phyloP scores from a whole-genome alignment of 1,284 basidiomycete species.

The Puccinia sorghi region DNA sequence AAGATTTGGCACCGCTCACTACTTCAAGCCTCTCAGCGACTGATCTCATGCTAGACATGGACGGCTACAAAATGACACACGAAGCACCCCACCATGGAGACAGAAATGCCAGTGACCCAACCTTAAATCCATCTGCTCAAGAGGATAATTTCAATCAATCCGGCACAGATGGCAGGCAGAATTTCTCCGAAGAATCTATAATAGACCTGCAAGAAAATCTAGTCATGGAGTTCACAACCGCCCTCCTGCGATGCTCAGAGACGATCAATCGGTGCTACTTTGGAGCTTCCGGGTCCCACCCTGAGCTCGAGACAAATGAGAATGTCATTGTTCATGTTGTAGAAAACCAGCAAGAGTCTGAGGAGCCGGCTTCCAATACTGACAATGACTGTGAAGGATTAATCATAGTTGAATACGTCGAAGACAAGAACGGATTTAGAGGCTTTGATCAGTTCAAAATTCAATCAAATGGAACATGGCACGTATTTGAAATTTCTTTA shows the following conservation, averaged over 20 bases:
- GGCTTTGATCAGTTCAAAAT: constrained; percentile 60
- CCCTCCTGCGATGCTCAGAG: constrained; percentile 42
- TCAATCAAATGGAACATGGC: constrained; percentile 59
- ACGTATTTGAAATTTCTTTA: constrained; percentile 62
- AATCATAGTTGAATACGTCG: constrained; percentile 23
- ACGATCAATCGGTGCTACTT: constrained; percentile 29
- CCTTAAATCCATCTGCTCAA: constrained; percentile 6
- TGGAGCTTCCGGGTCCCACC: constrained; percentile 10
- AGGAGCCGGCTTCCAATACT: background rate
- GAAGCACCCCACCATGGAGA: background rate
- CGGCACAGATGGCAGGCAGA: background rate
- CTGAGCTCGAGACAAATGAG: constrained; percentile 27
- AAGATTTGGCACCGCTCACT: constrained; percentile 6
- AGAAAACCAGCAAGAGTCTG: background rate
- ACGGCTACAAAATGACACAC: constrained; percentile 45
- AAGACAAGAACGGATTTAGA: constrained; percentile 26
- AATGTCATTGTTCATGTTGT: constrained; percentile 18
- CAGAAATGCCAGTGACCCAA: constrained; percentile 12
- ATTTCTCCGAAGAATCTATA: background rate
- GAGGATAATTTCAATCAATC: background rate
- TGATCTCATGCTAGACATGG: constrained; percentile 48
- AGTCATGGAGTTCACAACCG: constrained; percentile 47
- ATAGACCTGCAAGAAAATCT: constrained; percentile 24
- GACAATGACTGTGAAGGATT: constrained; percentile 18
- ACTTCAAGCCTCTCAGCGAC: constrained; percentile 16